These are phyloP conservation scores for Zygosaccharomyces pseudorouxii DNA, from an alignment of 805 yeast species.

Conservation along the genomic window DNA sequence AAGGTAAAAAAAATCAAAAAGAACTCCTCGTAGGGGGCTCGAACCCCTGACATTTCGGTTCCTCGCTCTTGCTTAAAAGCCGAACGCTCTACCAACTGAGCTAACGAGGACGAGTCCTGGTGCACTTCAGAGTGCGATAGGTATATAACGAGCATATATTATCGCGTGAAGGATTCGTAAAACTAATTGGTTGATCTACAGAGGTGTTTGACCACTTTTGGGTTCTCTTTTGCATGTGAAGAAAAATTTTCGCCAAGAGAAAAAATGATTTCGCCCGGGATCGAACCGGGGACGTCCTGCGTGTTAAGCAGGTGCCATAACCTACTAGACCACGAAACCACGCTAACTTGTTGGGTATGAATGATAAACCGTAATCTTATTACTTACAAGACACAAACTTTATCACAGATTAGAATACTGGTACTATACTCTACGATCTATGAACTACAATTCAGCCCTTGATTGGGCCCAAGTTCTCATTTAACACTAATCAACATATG, in stretches of 20 bases:
- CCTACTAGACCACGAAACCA: constrained; percentile 99
- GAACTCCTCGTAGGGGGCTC: constrained; percentile 49
- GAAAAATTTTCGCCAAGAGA: no score
- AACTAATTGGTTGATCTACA: no score
- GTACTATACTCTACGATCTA: no score
- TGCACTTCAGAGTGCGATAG: background rate
- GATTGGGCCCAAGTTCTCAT: no score
- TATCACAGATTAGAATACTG: no score
- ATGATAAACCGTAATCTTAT: no score
- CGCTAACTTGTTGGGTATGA: background rate
- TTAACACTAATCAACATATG: no score
- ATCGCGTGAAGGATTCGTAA: background rate
- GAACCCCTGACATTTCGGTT: constrained; percentile 48
- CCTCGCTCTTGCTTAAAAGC: constrained; percentile 49
- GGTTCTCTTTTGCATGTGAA: no score
- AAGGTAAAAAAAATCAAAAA: constrained; percentile 9
- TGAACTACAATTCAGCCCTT: no score
- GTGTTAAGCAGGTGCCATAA: constrained; percentile 99
- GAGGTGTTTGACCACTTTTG: no score
- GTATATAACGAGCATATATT: background rate
- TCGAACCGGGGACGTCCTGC: constrained; percentile 99
- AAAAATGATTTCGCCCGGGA: constrained; percentile 97
- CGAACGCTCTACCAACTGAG: constrained; percentile 71
- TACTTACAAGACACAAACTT: no score
- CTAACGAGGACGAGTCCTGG: constrained; percentile 47